Evolutionary conservation across 371 early-diverging fungal species (phyloP).

Genomic region (Mortierella sp.): DNA sequence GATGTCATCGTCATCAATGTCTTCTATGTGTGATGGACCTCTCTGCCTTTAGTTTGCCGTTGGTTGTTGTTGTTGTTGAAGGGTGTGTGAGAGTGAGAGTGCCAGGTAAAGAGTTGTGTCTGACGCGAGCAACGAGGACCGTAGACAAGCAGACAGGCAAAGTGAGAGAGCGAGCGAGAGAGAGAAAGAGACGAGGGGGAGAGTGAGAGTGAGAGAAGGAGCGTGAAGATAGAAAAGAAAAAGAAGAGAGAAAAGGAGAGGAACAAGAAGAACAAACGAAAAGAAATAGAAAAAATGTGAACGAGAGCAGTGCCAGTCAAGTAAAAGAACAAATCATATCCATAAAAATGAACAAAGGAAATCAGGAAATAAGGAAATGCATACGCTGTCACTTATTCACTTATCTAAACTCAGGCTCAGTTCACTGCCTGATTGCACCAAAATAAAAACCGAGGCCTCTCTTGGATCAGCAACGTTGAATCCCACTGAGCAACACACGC

Average conservation of each 20-base stretch:
- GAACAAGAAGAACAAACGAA: neutral
- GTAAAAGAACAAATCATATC: no score
- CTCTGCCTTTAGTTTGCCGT: neutral
- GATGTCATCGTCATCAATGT: constrained; percentile 39
- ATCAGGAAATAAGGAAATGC: no score
- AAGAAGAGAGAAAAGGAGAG: neutral
- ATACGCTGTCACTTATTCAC: no score
- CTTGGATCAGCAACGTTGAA: no score
- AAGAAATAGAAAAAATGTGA: neutral
- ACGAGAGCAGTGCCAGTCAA: neutral
- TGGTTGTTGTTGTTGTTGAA: neutral
- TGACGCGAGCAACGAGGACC: constrained; percentile 11
- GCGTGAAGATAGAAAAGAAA: neutral
- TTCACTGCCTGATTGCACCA: no score
- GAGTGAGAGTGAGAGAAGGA: neutral
- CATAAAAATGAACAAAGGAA: no score
- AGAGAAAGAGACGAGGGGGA: neutral
- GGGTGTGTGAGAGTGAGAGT: neutral
- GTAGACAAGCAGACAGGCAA: neutral
- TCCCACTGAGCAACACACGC: no score
- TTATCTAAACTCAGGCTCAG: no score
- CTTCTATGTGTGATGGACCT: neutral
- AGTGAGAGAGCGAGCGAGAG: neutral
- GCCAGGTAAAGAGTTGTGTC: neutral
- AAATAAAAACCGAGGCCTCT: no score